Evolutionary conservation across 768 basidiomycete species (phyloP), one percentile per base, ranked within the genome.

Genomic region (Lactarius pseudohatsudake): DNA sequence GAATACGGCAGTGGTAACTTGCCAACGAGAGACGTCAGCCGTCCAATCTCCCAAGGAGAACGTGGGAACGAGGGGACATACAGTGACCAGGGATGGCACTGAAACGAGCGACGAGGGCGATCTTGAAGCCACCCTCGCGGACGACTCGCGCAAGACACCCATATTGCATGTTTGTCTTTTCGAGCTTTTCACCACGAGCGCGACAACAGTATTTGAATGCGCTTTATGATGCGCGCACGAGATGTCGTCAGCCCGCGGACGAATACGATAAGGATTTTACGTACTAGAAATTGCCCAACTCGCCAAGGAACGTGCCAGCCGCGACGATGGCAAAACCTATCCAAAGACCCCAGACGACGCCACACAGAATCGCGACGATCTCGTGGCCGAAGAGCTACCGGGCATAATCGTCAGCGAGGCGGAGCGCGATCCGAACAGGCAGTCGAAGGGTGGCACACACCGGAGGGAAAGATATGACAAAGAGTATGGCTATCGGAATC

Each of bases 291-390:
- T 93, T 94, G 58, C 90, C 94, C 18, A 94, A 78, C 80, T 96
- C 94, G 45, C 92, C 94, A 0, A 95, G 55, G 71, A 94, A 86
- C 0, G 93, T 94, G 0, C 92, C 91, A 8, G 87, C 90, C 3
- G 85, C 84, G 20, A 92, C 91, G 72, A 97, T 96, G 0, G 77
- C 95, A 71, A 96, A 96, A 3, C 94, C 95, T 28, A 82, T 73
- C 82, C 95, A 89, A 2, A 95, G 79, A 2, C 92, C 94, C 92
- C 93, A 97, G 2, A 96, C 91, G 40, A 96, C 76, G 20, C 95
- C 95, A 72, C 92, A 94, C 8, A 96, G 80, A 41, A 96, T 84
- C 28, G 92, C 91, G 47, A 96, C 81, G 64, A 96, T 91, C 81
- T 96, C 95, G 69, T 96, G 94, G 6, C 95, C 95, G 72, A 95